A percentile compares a stretch with the other conserved stretches of the same genome.
Evolutionary conservation across 805 yeast species (phyloP).

Genomic region (Suhomyces sp.): DNA sequence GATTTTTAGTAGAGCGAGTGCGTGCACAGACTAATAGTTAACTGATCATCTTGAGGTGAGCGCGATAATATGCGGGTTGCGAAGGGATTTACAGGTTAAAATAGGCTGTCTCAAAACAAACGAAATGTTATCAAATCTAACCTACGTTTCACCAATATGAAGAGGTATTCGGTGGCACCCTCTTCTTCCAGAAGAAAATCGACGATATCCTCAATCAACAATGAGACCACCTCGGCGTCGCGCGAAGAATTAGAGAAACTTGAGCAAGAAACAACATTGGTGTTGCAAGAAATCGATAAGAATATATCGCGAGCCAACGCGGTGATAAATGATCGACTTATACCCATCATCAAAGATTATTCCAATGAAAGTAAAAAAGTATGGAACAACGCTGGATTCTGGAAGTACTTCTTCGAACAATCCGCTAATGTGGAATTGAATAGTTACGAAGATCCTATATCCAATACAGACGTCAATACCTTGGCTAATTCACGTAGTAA

Average conservation of each 20-base stretch:
- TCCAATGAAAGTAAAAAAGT: constrained; percentile 56
- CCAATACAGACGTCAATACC: constrained; percentile 21
- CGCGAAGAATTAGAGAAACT: constrained; percentile 51
- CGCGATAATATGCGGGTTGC: neutral
- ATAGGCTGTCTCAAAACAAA: neutral
- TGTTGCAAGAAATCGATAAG: constrained; percentile 75
- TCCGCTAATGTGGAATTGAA: constrained; percentile 64
- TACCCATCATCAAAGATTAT: constrained; percentile 66
- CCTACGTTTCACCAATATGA: constrained; percentile 17
- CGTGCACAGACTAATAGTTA: neutral
- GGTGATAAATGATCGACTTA: constrained; percentile 60
- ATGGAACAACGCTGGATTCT: constrained; percentile 66
- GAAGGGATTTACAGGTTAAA: neutral
- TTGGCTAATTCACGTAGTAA: constrained; percentile 16
- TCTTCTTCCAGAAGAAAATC: constrained; percentile 32
- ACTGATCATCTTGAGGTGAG: neutral
- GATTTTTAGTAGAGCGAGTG: neutral
- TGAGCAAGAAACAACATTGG: constrained; percentile 76
- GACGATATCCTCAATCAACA: constrained; percentile 13
- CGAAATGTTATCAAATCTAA: neutral
- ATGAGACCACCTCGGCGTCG: constrained; percentile 12
- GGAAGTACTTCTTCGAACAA: constrained; percentile 76
- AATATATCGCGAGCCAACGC: constrained; percentile 67
- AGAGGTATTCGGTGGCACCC: constrained; percentile 35
- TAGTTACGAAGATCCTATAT: constrained; percentile 46